phyloP scores from a whole-genome alignment of 73 alveolate species.

The Urostyla sp. region DNA sequence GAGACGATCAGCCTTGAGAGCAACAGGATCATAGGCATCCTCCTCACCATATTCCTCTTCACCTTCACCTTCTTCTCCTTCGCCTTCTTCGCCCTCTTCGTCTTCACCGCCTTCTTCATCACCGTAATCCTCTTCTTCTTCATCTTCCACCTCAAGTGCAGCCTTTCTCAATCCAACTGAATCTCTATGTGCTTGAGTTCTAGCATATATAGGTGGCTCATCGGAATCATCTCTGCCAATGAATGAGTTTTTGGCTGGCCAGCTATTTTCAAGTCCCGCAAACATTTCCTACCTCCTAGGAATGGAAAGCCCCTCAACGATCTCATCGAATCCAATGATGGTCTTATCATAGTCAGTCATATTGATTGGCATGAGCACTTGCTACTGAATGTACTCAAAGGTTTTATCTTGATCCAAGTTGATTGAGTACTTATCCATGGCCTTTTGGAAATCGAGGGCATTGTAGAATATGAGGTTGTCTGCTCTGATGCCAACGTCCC shows the following conservation, averaged over 20 bases:
- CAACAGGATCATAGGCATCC: not conserved
- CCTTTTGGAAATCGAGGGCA: conserved; percentile 37
- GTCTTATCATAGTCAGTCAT: conserved; percentile 73
- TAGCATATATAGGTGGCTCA: not conserved
- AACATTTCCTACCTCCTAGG: not conserved
- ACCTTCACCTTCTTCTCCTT: conserved; percentile 62
- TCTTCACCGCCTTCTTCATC: conserved; percentile 62
- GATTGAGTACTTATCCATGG: conserved; percentile 42
- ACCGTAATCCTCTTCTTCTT: conserved; percentile 56
- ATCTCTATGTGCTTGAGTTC: conserved; percentile 40
- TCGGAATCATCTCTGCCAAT: conserved; percentile 3
- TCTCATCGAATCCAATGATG: conserved; percentile 46
- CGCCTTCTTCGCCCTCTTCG: conserved; percentile 63
- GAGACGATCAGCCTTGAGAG: conserved; percentile 16
- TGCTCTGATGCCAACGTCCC: conserved; percentile 59
- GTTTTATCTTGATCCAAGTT: no score
- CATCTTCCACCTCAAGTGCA: conserved; percentile 62
- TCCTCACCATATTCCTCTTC: conserved; percentile 43
- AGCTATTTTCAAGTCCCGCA: conserved; percentile 14
- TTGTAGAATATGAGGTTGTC: conserved; percentile 50
- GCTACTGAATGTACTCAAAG: conserved; percentile 22
- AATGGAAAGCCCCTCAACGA: conserved; percentile 13
- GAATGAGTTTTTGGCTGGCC: not conserved
- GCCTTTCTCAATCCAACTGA: conserved; percentile 5
- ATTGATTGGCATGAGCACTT: conserved; percentile 62